These are phyloP conservation scores for Spiraea crenata DNA, from an alignment of 331 rosid species.

Conservation along the genomic window DNA sequence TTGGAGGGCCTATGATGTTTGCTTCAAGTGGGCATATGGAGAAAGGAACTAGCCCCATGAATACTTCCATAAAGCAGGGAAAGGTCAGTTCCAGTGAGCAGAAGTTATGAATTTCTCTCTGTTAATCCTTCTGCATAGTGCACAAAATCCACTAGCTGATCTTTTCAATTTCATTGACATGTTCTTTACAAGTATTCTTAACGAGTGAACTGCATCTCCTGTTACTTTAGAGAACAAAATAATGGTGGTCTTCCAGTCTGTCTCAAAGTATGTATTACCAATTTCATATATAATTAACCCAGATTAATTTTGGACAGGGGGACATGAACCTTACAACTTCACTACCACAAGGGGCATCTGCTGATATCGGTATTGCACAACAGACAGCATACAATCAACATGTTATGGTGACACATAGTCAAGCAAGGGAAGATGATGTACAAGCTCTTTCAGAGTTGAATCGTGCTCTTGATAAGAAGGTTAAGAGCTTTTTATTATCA, in stretches of 20 bases:
- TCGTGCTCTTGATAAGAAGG: conserved; percentile 66
- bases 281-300: neutral
- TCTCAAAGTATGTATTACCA: conserved; percentile 1
- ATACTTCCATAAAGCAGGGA: conserved; percentile 38
- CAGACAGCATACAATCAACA: conserved; percentile 43
- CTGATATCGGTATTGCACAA: conserved; percentile 40
- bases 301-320: conserved; percentile 31
- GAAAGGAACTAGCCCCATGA: conserved; percentile 39
- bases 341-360: conserved; percentile 38
- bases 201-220: neutral
- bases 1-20: conserved; percentile 38
- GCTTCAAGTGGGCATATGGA: conserved; percentile 47
- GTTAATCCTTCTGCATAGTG: conserved; percentile 9
- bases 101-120: neutral
- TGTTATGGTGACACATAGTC: conserved; percentile 42
- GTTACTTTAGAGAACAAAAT: too few species aligned
- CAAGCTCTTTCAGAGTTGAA: conserved; percentile 59
- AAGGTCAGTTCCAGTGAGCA: conserved; percentile 40
- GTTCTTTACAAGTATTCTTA: neutral
- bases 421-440: conserved; percentile 75
- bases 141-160: neutral
- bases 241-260: conserved; percentile 1
- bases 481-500: conserved; percentile 8
- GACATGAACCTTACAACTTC: conserved; percentile 28
- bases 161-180: conserved; percentile 1